Evolutionary conservation across 257 asterid species (phyloP).

Genomic region (Solanum tarijense): DNA sequence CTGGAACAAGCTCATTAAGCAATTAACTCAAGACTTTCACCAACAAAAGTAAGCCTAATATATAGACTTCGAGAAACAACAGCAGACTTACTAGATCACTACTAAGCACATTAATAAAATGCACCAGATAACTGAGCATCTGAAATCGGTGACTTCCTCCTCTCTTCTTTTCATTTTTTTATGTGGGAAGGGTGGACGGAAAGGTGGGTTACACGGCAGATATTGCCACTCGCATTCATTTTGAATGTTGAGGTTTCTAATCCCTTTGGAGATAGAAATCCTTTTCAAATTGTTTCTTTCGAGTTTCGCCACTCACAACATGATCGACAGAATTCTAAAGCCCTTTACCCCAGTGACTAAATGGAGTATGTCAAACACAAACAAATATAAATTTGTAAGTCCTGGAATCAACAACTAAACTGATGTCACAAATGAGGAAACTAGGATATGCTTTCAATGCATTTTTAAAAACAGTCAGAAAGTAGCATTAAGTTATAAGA

Average conservation of each 20-base stretch:
- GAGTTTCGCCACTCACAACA: background rate
- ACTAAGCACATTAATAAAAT: background rate
- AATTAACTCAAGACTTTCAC: background rate
- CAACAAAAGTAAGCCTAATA: background rate
- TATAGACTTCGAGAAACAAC: background rate
- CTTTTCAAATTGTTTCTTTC: background rate
- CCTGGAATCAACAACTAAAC: background rate
- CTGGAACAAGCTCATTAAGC: background rate
- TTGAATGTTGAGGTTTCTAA: background rate
- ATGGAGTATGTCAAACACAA: background rate
- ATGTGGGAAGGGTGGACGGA: background rate
- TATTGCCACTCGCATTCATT: background rate
- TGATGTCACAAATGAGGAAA: background rate
- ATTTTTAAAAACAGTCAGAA: background rate
- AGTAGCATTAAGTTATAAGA: background rate
- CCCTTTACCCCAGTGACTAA: background rate
- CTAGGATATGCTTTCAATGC: background rate
- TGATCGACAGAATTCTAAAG: background rate
- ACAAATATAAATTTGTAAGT: background rate
- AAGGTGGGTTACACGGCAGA: background rate
- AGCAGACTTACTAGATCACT: background rate
- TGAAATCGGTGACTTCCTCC: background rate
- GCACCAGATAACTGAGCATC: background rate
- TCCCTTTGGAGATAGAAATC: background rate
- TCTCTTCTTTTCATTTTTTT: background rate